Evolutionary conservation across 202 grass and related monocot species (phyloP).

Genomic region (Carex arenaria): DNA sequence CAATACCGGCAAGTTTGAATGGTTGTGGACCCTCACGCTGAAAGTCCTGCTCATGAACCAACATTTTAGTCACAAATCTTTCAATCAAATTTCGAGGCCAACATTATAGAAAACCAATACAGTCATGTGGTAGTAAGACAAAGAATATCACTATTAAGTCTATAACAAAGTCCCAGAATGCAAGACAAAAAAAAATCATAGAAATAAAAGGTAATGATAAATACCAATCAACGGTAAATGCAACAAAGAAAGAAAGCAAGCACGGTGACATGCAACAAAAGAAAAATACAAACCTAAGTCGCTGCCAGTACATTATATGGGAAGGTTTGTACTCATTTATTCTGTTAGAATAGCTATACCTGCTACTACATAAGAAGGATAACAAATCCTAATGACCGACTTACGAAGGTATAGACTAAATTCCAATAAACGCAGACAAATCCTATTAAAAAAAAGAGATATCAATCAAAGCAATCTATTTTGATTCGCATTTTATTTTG

Average conservation of each 20-base stretch:
- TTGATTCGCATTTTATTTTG: neutral
- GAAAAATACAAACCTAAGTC: neutral
- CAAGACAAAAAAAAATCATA: neutral
- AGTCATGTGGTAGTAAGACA: neutral
- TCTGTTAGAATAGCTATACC: neutral
- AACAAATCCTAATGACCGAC: neutral
- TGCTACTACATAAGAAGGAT: neutral
- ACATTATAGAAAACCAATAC: neutral
- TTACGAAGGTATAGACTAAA: neutral
- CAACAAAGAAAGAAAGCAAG: neutral
- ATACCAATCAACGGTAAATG: neutral
- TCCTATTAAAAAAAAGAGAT: neutral
- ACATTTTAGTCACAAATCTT: neutral
- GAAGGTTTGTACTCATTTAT: neutral
- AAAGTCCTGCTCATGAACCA: conserved; percentile 55
- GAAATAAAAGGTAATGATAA: neutral
- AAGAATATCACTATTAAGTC: neutral
- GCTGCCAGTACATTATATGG: neutral
- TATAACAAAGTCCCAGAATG: neutral
- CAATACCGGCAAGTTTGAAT: conserved; percentile 89
- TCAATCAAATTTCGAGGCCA: neutral
- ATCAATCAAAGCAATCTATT: neutral
- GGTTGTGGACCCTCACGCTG: conserved; percentile 74
- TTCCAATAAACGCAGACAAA: neutral
- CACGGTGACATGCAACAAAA: neutral